Conservation (phyloP, 768 basidiomycete genomes). For the Leccinum boreale region DNA sequence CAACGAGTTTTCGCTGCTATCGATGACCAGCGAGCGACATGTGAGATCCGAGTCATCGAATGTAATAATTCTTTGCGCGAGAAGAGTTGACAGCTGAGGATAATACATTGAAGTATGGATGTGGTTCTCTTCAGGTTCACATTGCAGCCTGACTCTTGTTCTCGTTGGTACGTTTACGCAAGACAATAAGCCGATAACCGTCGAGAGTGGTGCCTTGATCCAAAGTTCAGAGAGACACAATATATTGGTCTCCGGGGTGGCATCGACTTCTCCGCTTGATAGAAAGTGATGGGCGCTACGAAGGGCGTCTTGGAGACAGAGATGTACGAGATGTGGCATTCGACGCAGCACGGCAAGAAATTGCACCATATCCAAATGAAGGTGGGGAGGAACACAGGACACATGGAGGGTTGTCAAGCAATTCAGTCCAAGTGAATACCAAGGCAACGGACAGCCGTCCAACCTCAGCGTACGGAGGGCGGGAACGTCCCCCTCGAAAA, state of each 20-base stretch:
- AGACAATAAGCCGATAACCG: conserved; percentile 5
- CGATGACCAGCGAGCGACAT: background rate
- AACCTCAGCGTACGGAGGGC: conserved; percentile 1
- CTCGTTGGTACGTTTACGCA: background rate
- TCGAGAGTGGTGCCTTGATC: conserved; percentile 6
- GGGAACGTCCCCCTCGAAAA: background rate
- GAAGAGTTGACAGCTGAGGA: background rate
- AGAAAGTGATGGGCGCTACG: conserved; percentile 3
- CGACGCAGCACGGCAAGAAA: conserved; percentile 31
- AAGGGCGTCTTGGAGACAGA: conserved; percentile 33
- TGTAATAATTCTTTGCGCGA: background rate
- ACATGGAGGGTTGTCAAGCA: conserved; percentile 36
- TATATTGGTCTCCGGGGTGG: background rate
- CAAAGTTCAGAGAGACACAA: conserved; percentile 4
- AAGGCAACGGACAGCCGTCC: background rate
- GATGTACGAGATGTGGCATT: conserved; percentile 33
- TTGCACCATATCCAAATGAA: conserved; percentile 27
- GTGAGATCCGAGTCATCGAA: background rate
- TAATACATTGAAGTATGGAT: background rate
- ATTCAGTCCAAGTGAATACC: background rate
- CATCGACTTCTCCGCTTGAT: background rate
- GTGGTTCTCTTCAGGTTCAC: background rate
- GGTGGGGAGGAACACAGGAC: conserved; percentile 12
- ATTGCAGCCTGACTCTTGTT: background rate
- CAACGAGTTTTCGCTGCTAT: background rate